These are phyloP conservation scores for Ilyonectria robusta DNA, from an alignment of 2,329 filamentous ascomycete species.

Conservation along the genomic window DNA sequence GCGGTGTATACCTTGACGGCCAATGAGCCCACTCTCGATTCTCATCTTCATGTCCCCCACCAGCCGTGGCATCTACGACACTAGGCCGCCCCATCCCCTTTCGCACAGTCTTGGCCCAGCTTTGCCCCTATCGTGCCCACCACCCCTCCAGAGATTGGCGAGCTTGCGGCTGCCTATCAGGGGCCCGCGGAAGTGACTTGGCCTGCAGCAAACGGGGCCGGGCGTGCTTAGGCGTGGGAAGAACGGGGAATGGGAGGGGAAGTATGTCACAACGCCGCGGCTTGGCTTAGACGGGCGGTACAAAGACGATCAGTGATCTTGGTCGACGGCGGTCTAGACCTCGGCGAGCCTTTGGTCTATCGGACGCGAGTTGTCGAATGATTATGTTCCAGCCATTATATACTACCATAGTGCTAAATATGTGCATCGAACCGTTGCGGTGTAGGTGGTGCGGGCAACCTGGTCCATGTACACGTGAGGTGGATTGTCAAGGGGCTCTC, in stretches of 20 bases:
- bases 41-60: not conserved
- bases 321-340: slow-evolving; percentile 44
- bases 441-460: not conserved
- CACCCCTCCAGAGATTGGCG: slow-evolving; percentile 43
- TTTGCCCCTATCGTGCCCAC: slow-evolving; percentile 24
- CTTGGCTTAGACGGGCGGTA: slow-evolving; percentile 31
- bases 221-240: slow-evolving; percentile 1
- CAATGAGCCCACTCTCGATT: slow-evolving; percentile 1
- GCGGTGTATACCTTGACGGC: slow-evolving; percentile 1
- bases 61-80: not conserved
- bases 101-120: not conserved
- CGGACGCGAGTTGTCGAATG: slow-evolving; percentile 37
- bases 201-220: slow-evolving; percentile 26
- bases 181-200: slow-evolving; percentile 23
- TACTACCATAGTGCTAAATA: slow-evolving; percentile 16
- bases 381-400: slow-evolving; percentile 21
- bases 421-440: slow-evolving; percentile 23
- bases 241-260: slow-evolving; percentile 21
- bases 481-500: not conserved
- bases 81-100: not conserved
- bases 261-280: slow-evolving; percentile 18
- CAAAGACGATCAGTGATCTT: slow-evolving; percentile 17
- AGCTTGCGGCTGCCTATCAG: slow-evolving; percentile 43
- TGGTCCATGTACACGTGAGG: not conserved
- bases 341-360: slow-evolving; percentile 41